Percentiles rank a stretch among this genome's conserved stretches.
phyloP scores from a whole-genome alignment of 2,329 filamentous ascomycete species.

The Davidsoniella virescens region DNA sequence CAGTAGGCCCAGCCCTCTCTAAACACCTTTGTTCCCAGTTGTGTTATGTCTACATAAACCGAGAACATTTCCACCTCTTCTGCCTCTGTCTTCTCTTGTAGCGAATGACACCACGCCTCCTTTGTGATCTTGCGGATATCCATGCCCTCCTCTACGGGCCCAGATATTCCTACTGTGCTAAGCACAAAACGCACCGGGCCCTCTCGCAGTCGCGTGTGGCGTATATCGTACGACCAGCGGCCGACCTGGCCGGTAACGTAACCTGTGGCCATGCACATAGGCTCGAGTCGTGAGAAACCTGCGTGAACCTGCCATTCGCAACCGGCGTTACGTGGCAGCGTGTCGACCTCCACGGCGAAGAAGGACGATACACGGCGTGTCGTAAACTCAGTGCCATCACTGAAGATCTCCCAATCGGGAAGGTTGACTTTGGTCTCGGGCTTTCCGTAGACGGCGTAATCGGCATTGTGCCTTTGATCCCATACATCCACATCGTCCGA shows the following conservation, averaged over 20 bases:
- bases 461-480: conserved; percentile 44
- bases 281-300: conserved; percentile 30
- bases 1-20: conserved; percentile 11
- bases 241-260: conserved; percentile 1
- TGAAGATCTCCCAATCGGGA: conserved; percentile 35
- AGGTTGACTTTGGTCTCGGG: conserved; percentile 20
- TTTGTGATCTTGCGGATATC: conserved; percentile 9
- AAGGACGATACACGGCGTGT: conserved; percentile 40
- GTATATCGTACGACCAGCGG: conserved; percentile 7
- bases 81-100: conserved; percentile 15
- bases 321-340: conserved; percentile 54
- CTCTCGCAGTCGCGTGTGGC: conserved; percentile 9
- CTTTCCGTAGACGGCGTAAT: conserved; percentile 27
- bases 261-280: conserved; percentile 7
- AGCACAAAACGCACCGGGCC: conserved; percentile 6
- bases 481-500: conserved; percentile 46
- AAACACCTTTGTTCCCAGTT: conserved; percentile 14
- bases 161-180: conserved; percentile 3
- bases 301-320: conserved; percentile 73
- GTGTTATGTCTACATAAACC: conserved; percentile 22
- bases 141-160: conserved; percentile 7
- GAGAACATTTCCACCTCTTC: conserved; percentile 6
- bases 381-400: conserved; percentile 22
- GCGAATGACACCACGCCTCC: conserved; percentile 16
- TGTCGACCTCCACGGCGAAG: conserved; percentile 59